phyloP scores from a whole-genome alignment of 116 monocot species.

The Posidonia oceanica region DNA sequence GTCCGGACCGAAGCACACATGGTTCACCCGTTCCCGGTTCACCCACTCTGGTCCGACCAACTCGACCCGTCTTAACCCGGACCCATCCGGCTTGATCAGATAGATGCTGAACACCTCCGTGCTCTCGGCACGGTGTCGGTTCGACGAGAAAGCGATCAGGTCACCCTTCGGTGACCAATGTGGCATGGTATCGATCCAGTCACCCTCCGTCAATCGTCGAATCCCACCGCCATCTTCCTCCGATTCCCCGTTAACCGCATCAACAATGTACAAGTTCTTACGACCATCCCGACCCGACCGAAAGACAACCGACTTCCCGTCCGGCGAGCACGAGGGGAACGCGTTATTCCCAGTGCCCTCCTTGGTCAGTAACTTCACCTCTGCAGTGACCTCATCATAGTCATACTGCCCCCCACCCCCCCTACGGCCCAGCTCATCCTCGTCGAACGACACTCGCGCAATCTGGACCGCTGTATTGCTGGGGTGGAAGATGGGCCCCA shows the following conservation, averaged over 20 bases:
- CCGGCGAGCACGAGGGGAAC: conserved; percentile 72
- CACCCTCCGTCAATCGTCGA: conserved; percentile 53
- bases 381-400: conserved; percentile 7
- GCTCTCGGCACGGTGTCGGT: conserved; percentile 55
- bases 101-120: conserved; percentile 39
- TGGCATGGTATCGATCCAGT: conserved; percentile 88
- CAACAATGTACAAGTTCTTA: conserved; percentile 79
- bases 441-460: conserved; percentile 44
- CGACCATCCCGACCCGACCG: conserved; percentile 69
- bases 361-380: conserved; percentile 55
- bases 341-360: conserved; percentile 60
- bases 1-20: conserved; percentile 70
- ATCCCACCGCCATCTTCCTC: conserved; percentile 22
- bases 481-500: conserved; percentile 71
- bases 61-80: conserved; percentile 38
- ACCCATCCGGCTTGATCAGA: conserved; percentile 53
- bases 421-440: conserved; percentile 16
- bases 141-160: conserved; percentile 81
- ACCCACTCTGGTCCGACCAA: conserved; percentile 27
- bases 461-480: conserved; percentile 45
- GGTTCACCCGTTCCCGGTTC: conserved; percentile 65
- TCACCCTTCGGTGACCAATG: conserved; percentile 69
- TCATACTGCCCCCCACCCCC: too few species aligned
- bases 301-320: conserved; percentile 61
- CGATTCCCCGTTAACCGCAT: conserved; percentile 44